Evolutionary conservation across 2,329 filamentous ascomycete species (phyloP), one percentile per base, ranked within the genome.

Genomic region (Dryadomyces sulphureus): DNA sequence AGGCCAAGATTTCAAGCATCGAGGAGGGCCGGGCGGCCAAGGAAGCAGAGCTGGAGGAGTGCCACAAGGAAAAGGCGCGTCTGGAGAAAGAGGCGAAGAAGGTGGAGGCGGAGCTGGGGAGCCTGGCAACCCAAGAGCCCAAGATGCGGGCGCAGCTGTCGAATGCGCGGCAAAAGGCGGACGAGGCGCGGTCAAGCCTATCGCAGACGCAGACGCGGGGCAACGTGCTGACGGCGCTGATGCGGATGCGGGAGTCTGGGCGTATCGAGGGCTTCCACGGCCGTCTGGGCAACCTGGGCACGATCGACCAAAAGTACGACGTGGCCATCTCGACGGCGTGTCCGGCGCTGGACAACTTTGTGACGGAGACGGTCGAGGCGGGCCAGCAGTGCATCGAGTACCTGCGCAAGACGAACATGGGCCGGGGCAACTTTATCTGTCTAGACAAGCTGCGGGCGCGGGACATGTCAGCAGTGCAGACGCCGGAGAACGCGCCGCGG

Each of bases 381-480:
- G 92, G 89, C 52, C 92, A 98, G 62, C 89, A 96, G 60, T 98
- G 93, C 62, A 96, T 98, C 52, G 92, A 96, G 59, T 92, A 98
- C 58, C 73, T 98, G 12, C 80, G 92, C 47, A 98, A 96, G 70
- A 98, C 94, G 56, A 95, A 95, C 54, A 79, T 98, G 4, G 92
- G 92, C 12, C 80, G 93, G 55, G 92, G 89, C 49, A 95, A 95
- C 65, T 96, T 98, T 61, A 96, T 98, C 56, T 85, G 92, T 54
- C 73, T 98, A 16, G 87, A 98, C 62, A 88, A 90, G 59, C 69
- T 96, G 42, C 78, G 87, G 21, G 70, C 75, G 27, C 78, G 86
- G 45, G 85, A 94, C 56, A 67, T 96, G 55, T 80, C 80, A 2
- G 67, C 76, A 0, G 89, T 96, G 45, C 73, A 84, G 49, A 98